A percentile compares a stretch with the other conserved stretches of the same genome.
Evolutionary conservation across 352 stramenopile species (phyloP).

Genomic region (Phytopythium helicoides): DNA sequence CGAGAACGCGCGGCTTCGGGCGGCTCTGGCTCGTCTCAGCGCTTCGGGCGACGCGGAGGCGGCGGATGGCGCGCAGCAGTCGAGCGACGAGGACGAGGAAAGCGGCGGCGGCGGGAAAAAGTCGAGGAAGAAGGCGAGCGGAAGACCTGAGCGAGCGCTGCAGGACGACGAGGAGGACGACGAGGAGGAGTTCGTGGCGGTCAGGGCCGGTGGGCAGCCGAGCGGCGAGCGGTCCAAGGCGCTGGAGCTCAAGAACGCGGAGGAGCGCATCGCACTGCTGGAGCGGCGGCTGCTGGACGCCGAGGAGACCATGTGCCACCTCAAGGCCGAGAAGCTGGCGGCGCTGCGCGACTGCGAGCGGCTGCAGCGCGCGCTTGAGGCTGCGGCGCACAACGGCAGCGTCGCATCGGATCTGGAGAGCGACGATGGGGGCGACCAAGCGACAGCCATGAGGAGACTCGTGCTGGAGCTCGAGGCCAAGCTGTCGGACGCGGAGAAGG

Average conservation of each 20-base stretch:
- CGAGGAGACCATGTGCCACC: constrained; percentile 74
- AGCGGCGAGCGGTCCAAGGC: not conserved
- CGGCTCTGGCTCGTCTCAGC: constrained; percentile 16
- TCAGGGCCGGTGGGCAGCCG: too few species aligned
- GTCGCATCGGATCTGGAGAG: constrained; percentile 5
- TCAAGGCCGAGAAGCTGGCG: constrained; percentile 67
- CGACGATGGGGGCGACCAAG: constrained; percentile 7
- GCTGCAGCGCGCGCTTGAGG: constrained; percentile 19
- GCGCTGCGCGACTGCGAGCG: constrained; percentile 54
- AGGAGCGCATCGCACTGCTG: constrained; percentile 49
- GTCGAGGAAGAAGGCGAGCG: not conserved
- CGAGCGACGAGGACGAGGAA: constrained; percentile 3
- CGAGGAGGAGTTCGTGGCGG: not conserved
- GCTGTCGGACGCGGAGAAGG: constrained; percentile 30
- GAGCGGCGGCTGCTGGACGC: constrained; percentile 57
- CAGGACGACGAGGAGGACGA: constrained; percentile 1
- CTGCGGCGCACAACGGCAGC: not conserved
- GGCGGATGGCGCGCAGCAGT: not conserved
- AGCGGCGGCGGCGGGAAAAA: not conserved
- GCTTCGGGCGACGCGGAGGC: not conserved
- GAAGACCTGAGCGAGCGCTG: too few species aligned
- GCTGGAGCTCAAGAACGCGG: constrained; percentile 48
- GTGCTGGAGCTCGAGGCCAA: constrained; percentile 39
- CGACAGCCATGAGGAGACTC: constrained; percentile 16
- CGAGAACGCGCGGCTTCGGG: constrained; percentile 29